Conservation (phyloP, 345 rosid genomes). For the Bruguiera parviflora region DNA sequence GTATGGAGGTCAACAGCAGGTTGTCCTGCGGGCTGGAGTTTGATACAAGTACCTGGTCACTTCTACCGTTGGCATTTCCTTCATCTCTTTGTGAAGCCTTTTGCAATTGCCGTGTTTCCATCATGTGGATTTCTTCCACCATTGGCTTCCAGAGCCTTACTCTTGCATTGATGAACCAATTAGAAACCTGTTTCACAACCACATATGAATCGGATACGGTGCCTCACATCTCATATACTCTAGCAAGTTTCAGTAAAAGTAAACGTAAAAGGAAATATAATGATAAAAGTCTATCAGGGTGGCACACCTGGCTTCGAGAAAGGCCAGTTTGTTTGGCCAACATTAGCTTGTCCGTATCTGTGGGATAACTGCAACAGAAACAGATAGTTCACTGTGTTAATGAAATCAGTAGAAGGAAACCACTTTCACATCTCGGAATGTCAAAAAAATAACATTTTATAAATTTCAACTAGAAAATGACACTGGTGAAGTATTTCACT, state of each 20-base stretch:
- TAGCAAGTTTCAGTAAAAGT: neutral
- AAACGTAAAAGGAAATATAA: neutral
- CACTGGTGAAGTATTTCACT: slow-evolving; percentile 23
- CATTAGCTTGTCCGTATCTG: slow-evolving; percentile 85
- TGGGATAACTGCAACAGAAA: slow-evolving; percentile 64
- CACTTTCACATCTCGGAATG: too few species aligned
- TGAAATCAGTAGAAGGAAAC: neutral
- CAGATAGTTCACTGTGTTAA: neutral
- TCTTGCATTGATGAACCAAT: slow-evolving; percentile 90
- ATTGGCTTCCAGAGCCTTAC: slow-evolving; percentile 96
- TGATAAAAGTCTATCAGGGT: neutral
- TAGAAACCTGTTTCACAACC: slow-evolving; percentile 54
- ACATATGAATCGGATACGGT: neutral
- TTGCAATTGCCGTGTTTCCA: slow-evolving; percentile 69
- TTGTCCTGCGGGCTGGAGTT: slow-evolving; percentile 12
- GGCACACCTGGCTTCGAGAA: slow-evolving; percentile 73
- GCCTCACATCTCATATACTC: neutral
- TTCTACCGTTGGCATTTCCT: slow-evolving; percentile 29
- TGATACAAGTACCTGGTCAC: slow-evolving; percentile 24
- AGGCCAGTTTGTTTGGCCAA: slow-evolving; percentile 91
- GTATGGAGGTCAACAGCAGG: slow-evolving; percentile 27
- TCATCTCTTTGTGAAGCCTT: slow-evolving; percentile 52
- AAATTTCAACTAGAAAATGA: neutral
- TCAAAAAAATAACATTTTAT: too few species aligned
- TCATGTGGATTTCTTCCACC: slow-evolving; percentile 90